Percentiles rank a stretch among this genome's conserved stretches.
Evolutionary conservation across 805 yeast genomes (phyloP).

Genomic region (Candida dajiaensis): DNA sequence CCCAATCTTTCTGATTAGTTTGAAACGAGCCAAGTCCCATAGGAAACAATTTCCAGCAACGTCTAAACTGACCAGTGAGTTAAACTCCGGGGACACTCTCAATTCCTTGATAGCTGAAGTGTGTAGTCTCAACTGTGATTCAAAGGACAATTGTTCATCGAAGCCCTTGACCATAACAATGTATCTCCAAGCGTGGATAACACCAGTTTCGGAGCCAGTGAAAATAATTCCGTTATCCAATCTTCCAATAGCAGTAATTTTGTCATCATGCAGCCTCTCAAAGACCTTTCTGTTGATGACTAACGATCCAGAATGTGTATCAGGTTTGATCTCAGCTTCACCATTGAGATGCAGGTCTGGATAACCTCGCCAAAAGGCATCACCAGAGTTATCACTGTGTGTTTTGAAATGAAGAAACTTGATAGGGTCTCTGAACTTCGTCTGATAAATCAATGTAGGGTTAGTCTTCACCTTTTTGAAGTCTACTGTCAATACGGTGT

Average conservation of each 20-base stretch:
- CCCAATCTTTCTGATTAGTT: conserved; percentile 37
- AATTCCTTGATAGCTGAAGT: conserved; percentile 39
- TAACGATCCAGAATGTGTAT: conserved; percentile 17
- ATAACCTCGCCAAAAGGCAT: conserved; percentile 45
- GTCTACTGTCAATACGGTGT: conserved; percentile 33
- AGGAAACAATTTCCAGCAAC: conserved; percentile 44
- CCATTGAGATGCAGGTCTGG: conserved; percentile 27
- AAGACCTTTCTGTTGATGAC: conserved; percentile 21
- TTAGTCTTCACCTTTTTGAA: conserved; percentile 24
- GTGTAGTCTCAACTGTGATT: conserved; percentile 54
- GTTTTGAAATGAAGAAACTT: conserved; percentile 39
- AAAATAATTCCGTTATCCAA: conserved; percentile 24
- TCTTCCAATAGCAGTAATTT: conserved; percentile 23
- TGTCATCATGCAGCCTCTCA: conserved; percentile 27
- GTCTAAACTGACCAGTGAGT: conserved; percentile 51
- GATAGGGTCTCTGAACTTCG: conserved; percentile 35
- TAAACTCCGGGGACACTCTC: conserved; percentile 44
- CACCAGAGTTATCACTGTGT: conserved; percentile 27
- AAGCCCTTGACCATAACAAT: conserved; percentile 12
- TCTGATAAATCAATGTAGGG: conserved; percentile 39
- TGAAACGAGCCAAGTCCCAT: conserved; percentile 59
- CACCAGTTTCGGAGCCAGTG: conserved; percentile 48
- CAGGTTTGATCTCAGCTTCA: conserved; percentile 21
- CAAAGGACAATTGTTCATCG: conserved; percentile 31
- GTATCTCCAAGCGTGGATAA: conserved; percentile 51